Base-by-base conservation (phyloP, 2,329 filamentous ascomycete genomes). In the Cladophialophora psammophila region DNA sequence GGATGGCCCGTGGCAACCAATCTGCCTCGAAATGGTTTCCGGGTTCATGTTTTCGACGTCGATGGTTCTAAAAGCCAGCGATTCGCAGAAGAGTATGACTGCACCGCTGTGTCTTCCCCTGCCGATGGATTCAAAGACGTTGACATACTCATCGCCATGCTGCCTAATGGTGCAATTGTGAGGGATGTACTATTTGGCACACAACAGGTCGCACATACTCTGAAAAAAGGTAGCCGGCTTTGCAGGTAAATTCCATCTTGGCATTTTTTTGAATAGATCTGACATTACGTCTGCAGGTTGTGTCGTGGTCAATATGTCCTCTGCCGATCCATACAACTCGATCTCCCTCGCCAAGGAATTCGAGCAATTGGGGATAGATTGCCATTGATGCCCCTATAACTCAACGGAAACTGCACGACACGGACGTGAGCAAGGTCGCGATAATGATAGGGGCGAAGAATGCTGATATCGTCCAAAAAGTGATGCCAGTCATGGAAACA, bases 81-180 rank as follows among this genome's bases (percentile, higher is more conserved):
- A 35, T 73, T 73, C 6, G 67, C 68, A 15, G 71, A 74, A 63
- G 20, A 36, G 15, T 60, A 48, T 45, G 15, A 18, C 57, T 31
- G 74, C 71, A 12, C 75, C 1, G 60, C 15, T 31, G 6, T 74
- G 74, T 56, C 75, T 74, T 5, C 73, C 66, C 3, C 56, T 15
- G 67, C 70, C 42, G 72, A 73, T 0, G 52, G 20, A n/a, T 77
- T 77, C 63, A 66, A 67, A 20, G 73, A 75, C 18, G 74, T 72
- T 61, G 74, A 76, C 56, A 67, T 75, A 4, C 69, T 77, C 10
- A 69, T 77, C 15, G 76, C 75, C 0, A 77, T 77, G 75, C 71
- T 77, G 0, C 75, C 75, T 0, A 72, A 77, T 58, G 75, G 74
- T 32, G 74, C 74, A 36, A 70, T 76, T 40, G 75, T 77, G 5